phyloP scores from a whole-genome alignment of 176 grass and related monocot genomes.

The Melocanna baccifera region DNA sequence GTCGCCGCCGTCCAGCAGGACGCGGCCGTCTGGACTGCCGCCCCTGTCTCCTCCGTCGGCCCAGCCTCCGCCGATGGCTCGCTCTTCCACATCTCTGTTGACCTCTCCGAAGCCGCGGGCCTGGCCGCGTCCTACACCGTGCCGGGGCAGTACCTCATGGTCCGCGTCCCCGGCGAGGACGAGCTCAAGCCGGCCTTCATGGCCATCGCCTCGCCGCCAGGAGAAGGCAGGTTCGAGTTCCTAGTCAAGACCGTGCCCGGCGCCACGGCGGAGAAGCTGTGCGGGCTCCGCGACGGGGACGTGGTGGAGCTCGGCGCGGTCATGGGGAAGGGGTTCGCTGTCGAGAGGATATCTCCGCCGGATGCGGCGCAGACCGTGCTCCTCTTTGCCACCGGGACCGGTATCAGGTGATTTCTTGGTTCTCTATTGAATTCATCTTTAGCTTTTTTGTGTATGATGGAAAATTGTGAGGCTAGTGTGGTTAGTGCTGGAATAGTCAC shows the following conservation, averaged over 20 bases:
- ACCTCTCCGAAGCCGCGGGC: conserved; percentile 58
- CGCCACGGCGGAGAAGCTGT: conserved; percentile 58
- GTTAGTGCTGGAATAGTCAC: not conserved
- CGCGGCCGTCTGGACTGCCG: conserved; percentile 49
- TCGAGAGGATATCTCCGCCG: conserved; percentile 48
- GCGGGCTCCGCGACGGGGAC: conserved; percentile 56
- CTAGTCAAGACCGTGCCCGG: conserved; percentile 69
- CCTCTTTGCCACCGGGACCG: conserved; percentile 83
- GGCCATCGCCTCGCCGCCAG: conserved; percentile 70
- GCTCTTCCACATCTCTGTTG: conserved; percentile 57
- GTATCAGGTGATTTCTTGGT: conserved; percentile 59
- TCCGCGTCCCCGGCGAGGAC: conserved; percentile 58
- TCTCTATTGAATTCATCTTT: not conserved
- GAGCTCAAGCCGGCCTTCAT: conserved; percentile 59
- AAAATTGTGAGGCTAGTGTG: not conserved
- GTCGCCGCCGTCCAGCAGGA: conserved; percentile 48
- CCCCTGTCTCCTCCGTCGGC: conserved; percentile 43
- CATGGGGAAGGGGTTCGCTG: conserved; percentile 72
- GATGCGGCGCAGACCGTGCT: conserved; percentile 49
- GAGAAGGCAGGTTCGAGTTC: conserved; percentile 47
- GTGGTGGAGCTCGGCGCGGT: conserved; percentile 73
- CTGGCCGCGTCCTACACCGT: conserved; percentile 35
- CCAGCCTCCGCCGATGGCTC: conserved; percentile 57
- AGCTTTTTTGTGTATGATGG: not conserved
- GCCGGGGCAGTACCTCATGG: conserved; percentile 66